Evolutionary conservation across 805 yeast genomes (phyloP), one percentile per base, ranked within the genome.

Genomic region (Saccharomycopsis fodiens): DNA sequence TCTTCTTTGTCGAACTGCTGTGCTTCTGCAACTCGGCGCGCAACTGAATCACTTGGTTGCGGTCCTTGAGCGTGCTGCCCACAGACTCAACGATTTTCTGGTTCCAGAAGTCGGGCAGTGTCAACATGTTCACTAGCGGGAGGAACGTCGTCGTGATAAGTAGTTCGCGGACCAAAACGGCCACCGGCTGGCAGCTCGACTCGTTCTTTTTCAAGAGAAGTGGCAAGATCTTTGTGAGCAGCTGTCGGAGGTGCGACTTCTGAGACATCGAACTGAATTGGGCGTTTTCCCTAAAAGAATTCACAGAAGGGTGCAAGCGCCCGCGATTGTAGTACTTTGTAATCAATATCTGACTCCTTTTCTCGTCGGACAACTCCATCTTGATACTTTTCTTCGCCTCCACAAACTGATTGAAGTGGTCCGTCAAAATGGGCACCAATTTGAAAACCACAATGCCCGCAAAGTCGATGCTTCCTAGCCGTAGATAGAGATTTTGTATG

Each of bases 21-120:
- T 87, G 93, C 50, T 76, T 73, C 51, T 80, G 82, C 30, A 88
- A 64, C 1, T 85, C 84, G 19, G 73, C 76, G 50, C 95, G 65
- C 19, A 89, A 70, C 52, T 78, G 74, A 48, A 80, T 75, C 1
- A 88, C 94, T 55, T 85, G 86, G 31, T 74, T 74, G 45, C 88
- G 67, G 55, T 86, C 94, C 51, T 78, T 78, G 57, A 89, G 66
- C 10, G 82, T 73, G 25, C 72, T 72, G 3, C 86, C 80, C 1
- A 84, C 74, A 1, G 73, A 59, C 42, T 73, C 72, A 7, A 79
- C 78, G 13, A 87, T 68, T 35, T 70, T 56, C 45, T 77, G 74
- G 58, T 89, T 89, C 76, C 82, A 83, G 49, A 77, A 82, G 58
- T 87, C 95, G 1, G 91, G 76, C 41, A 83, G 89, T 0, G 81